Base-by-base conservation (phyloP, 805 yeast genomes). In the Myxozyma melibiosi region DNA sequence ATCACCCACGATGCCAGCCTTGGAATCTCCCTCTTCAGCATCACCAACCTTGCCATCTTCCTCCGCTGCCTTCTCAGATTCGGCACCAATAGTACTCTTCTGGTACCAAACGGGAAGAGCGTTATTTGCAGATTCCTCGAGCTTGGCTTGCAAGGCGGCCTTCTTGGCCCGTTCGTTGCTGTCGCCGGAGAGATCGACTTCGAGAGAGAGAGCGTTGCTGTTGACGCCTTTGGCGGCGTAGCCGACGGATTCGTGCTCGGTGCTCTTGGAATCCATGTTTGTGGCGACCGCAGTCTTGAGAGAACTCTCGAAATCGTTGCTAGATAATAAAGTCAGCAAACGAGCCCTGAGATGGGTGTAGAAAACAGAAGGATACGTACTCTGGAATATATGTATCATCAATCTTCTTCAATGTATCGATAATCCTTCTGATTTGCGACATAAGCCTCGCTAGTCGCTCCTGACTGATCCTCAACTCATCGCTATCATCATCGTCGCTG, bases 61-160 rank as follows among this genome's bases (percentile, higher is more conserved):
- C 24, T 41, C 51, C 58, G 69, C 85, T 57, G 83, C 66, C 61
- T n/a, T n/a, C n/a, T 76, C 79, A 5, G 33, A 13, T 33, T 55
- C 59, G 37, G 45, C 30, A 82, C 96, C 96, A 64, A 92, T 92
- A 0, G 99, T 91, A 68, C 92, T 84, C 65, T 86, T 85, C 63
- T 86, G 83, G 70, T 94, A 96, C 99, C 99, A 94, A 28, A 94
- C 85, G 6, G 99, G 99, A 64, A 94, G 78, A 3, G 97, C 97
- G 70, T 94, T 94, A 71, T 92, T 97, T 68, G 87, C 85, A 71
- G 81, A 83, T 79, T 80, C 84, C 76, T 77, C 84, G 73, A 70
- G 87, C 8, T 55, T 56, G 3, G 62, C 62, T 18, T 40, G 86
- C 68, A 81, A 76, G 65, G 84, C 84, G 80, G 79, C 72, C 85